Evolutionary conservation across 495 filamentous ascomycete species (phyloP), one percentile per base, ranked within the genome.

Genomic region (Chaetomium cochliodes): DNA sequence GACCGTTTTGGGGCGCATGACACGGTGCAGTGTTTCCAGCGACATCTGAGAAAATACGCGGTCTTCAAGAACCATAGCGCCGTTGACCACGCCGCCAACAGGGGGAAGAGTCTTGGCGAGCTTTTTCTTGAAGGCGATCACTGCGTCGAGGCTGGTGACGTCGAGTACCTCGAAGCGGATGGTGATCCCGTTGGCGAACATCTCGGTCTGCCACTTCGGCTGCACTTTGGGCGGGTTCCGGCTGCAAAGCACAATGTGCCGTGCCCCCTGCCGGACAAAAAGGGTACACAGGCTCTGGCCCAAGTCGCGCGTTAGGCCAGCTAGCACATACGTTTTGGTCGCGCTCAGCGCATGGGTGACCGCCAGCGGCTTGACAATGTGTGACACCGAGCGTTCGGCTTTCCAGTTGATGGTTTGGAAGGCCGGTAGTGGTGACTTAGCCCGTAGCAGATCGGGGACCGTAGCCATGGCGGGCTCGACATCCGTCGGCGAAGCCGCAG

Each of bases 241-340:
- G 65, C 85, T 88, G 1, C 82, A 81, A 5, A 89, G 60, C 15
- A 81, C 79, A 47, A 89, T 75, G 64, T 82, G 73, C 2, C 77
- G 67, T 0, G 86, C 86, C 0, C 87, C 87, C 26, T 84, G 76
- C 2, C 72, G 30, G 2, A 79, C 75, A 74, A 89, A 84, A 68
- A 86, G 84, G 4, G 78, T 72, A 66, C 84, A 86, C 1, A 88
- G 67, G 16, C 86, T 88, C 59, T 80, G 77, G 18, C 85, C 87
- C 5, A 88, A 76, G 30, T 83, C 81, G 20, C 84, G 80, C 1
- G 84, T 85, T 13, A 88, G 66, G 5, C 87, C 87, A 22, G 85
- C 72, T 0, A 89, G 71, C 41, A 83, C 72, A 65, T 89, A 89
- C 0, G 86, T 84, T 66, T 78, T 83, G 65, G 81, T 58, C 0